Base-by-base conservation (phyloP, 2,329 filamentous ascomycete species). In the Ustilaginoidea virens region DNA sequence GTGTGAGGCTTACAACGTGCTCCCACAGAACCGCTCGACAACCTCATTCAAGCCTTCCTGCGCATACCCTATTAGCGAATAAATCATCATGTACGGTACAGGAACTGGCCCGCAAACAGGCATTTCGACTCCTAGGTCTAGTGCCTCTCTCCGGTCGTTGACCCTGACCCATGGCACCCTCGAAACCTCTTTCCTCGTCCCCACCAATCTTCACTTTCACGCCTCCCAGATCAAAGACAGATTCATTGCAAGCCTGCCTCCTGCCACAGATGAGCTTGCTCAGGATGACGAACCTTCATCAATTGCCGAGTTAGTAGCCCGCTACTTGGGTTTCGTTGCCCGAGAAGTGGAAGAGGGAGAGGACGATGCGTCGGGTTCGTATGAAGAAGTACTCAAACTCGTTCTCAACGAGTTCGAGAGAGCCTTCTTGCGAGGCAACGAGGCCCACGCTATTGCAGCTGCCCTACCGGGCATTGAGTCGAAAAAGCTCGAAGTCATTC, bases 271-370 rank as follows among this genome's bases (percentile, higher is more conserved):
- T 52, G 90, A 98, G 64, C 73, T 96, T 39, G 92, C 90, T 36
- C 85, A 87, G 52, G 92, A 98, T 63, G 90, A 98, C 45, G 92
- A 98, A 64, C 90, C 90, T n/a, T 96, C 90, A 21, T 98, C 92
- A 15, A 74, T 86, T 26, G 63, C 82, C 25, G 90, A 98, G 61
- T 68, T 98, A 35, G 83, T 98, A 18, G 86, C 83, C 36, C 74
- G 87, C 52, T 98, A 92, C 58, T 74, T 98, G 50, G 85, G 83
- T 43, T 92, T 83, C 51, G 70, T 94, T 36, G 85, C 87, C 39
- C 63, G 71, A 38, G 81, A 94, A 60, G 80, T 94, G 22, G 83
- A 93, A 31, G 81, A 92, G 45, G 85, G 83, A 32, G 90, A 96
- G 49, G 87, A 94, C 47, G 80, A 86, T 49, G 66, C 74, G 27